Evolutionary conservation across 305 asterid species (phyloP).

Genomic region (Fraxinus baroniana): DNA sequence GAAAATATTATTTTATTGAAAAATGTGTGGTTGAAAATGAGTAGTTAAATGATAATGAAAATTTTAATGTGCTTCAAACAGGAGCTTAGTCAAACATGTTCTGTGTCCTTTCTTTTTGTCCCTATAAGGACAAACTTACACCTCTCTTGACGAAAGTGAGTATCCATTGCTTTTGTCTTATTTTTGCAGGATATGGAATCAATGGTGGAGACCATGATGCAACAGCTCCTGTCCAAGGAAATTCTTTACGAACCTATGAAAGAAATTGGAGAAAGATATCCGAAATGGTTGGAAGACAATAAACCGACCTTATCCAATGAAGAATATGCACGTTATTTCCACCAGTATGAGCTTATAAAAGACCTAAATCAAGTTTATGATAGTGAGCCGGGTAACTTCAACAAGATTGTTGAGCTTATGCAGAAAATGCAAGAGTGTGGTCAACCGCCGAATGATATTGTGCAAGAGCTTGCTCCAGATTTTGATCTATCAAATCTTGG

Average conservation of each 20-base stretch:
- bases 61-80: too few relatives aligned
- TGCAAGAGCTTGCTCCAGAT: slow-evolving; percentile 85
- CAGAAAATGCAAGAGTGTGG: slow-evolving; percentile 99
- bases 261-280: slow-evolving; percentile 93
- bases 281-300: slow-evolving; percentile 86
- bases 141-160: not conserved
- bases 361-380: slow-evolving; percentile 70
- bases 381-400: slow-evolving; percentile 78
- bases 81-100: not conserved
- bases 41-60: too few relatives aligned
- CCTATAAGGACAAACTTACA: not conserved
- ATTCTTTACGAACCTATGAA: slow-evolving; percentile 94
- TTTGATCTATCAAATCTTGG: slow-evolving; percentile 74
- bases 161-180: not conserved
- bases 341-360: slow-evolving; percentile 64
- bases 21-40: too few relatives aligned
- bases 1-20: too few relatives aligned
- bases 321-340: slow-evolving; percentile 60
- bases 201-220: slow-evolving; percentile 97
- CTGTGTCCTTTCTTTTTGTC: not conserved
- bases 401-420: slow-evolving; percentile 94
- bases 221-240: slow-evolving; percentile 91
- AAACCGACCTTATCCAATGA: slow-evolving; percentile 62
- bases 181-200: slow-evolving; percentile 83
- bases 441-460: slow-evolving; percentile 91